Evolutionary conservation across 1,139 yeast genomes (phyloP).

Genomic region (Geotrichum cucujoidarum): DNA sequence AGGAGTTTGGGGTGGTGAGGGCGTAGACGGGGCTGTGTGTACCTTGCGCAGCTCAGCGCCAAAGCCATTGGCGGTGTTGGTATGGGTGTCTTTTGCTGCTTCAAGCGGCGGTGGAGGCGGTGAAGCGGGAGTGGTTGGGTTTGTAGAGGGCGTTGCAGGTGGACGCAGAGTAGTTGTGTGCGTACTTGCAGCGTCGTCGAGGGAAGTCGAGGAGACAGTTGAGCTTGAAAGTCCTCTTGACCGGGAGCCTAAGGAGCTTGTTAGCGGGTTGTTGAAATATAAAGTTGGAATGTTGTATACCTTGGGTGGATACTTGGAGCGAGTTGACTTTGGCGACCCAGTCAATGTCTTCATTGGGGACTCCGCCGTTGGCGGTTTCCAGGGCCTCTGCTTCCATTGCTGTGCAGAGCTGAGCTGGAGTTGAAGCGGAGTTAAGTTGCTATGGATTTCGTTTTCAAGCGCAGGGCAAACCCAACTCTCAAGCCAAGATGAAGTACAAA

Average conservation of each 20-base stretch:
- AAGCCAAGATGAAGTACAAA: no score
- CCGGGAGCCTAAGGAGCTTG: conserved; percentile 4
- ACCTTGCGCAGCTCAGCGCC: conserved; percentile 9
- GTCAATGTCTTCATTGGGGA: conserved; percentile 15
- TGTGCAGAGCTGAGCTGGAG: no score
- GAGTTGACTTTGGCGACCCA: conserved; percentile 18
- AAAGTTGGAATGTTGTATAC: background rate
- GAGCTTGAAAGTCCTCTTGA: conserved; percentile 22
- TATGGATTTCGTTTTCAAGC: no score
- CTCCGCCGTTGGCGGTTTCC: no score
- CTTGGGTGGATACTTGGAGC: conserved; percentile 5
- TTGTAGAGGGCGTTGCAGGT: conserved; percentile 6
- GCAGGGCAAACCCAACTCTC: no score
- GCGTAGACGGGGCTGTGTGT: conserved; percentile 3
- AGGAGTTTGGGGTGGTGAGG: no score
- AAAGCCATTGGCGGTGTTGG: background rate
- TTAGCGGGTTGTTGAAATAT: background rate
- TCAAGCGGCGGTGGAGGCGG: conserved; percentile 39
- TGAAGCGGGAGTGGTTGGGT: conserved; percentile 19
- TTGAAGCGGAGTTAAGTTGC: no score
- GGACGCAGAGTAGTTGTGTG: conserved; percentile 22
- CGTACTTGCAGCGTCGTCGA: conserved; percentile 11
- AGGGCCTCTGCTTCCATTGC: no score
- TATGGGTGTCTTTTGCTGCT: no score
- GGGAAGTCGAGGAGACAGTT: background rate